Evolutionary conservation across 2,329 filamentous ascomycete species (phyloP).

Genomic region (Cucurbitaria berberidis): DNA sequence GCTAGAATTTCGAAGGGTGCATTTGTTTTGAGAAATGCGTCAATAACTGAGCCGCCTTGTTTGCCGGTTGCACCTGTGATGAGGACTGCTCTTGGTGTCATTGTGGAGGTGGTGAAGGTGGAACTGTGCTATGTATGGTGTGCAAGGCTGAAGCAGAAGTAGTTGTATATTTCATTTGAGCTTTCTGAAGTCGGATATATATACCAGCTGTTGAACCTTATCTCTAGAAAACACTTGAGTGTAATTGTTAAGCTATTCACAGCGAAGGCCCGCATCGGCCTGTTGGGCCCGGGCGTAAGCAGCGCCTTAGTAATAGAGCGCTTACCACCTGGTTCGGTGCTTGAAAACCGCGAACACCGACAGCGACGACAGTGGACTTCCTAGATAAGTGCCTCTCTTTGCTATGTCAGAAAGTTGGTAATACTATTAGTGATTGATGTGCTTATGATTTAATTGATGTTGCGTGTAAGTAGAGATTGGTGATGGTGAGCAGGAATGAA

Average conservation of each 20-base stretch:
- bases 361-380: neutral
- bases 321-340: neutral
- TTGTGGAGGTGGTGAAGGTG: neutral
- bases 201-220: neutral
- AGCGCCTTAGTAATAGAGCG: neutral
- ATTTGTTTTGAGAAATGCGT: conserved; percentile 46
- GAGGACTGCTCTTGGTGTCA: conserved; percentile 34
- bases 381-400: too few relatives aligned
- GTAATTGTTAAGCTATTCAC: neutral
- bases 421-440: neutral
- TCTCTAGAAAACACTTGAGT: neutral
- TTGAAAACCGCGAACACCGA: neutral
- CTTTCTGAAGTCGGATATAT: neutral
- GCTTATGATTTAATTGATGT: too few relatives aligned
- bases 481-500: too few relatives aligned
- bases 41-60: conserved; percentile 52
- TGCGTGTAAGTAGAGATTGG: too few relatives aligned
- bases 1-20: conserved; percentile 60
- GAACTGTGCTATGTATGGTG: neutral
- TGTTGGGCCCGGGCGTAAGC: neutral
- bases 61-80: conserved; percentile 55
- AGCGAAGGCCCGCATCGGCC: neutral
- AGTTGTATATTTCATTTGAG: neutral
- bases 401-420: too few relatives aligned
- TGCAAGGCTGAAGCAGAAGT: neutral